A percentile compares a stretch with the other conserved stretches of the same genome.
Evolutionary conservation across 495 filamentous ascomycete species (phyloP).

Genomic region (Cryomyces antarcticus): DNA sequence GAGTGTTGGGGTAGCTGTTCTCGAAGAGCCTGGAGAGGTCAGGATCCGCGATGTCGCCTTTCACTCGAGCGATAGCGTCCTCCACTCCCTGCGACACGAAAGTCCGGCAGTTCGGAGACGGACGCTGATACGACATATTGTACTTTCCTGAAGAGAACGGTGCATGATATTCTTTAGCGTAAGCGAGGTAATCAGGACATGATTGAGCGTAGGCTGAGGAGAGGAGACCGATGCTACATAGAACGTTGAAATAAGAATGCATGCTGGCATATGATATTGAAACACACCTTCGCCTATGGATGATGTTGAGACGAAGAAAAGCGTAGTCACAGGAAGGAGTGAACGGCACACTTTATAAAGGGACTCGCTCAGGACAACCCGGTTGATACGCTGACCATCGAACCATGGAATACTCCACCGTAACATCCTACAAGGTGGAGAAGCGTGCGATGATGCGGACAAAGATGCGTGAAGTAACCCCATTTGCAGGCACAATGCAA

Average conservation of each 20-base stretch:
- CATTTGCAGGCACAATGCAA: background rate
- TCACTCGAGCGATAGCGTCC: constrained; percentile 26
- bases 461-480: background rate
- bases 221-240: background rate
- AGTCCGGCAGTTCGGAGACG: constrained; percentile 35
- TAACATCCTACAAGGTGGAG: too few species aligned
- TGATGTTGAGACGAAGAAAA: too few species aligned
- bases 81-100: constrained; percentile 37
- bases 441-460: too few species aligned
- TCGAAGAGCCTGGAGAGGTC: constrained; percentile 44
- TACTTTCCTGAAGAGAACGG: constrained; percentile 20
- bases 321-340: too few species aligned
- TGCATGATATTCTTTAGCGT: constrained; percentile 15
- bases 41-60: constrained; percentile 33
- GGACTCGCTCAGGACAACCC: too few species aligned
- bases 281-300: background rate
- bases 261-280: background rate
- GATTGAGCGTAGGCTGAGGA: background rate
- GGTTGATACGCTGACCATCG: too few species aligned
- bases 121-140: constrained; percentile 35
- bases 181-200: constrained; percentile 21
- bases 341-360: too few species aligned
- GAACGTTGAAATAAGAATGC: background rate
- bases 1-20: constrained; percentile 44
- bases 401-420: too few species aligned